Conservation (phyloP, 2,329 filamentous ascomycete species). For the Cryphonectria japonica region DNA sequence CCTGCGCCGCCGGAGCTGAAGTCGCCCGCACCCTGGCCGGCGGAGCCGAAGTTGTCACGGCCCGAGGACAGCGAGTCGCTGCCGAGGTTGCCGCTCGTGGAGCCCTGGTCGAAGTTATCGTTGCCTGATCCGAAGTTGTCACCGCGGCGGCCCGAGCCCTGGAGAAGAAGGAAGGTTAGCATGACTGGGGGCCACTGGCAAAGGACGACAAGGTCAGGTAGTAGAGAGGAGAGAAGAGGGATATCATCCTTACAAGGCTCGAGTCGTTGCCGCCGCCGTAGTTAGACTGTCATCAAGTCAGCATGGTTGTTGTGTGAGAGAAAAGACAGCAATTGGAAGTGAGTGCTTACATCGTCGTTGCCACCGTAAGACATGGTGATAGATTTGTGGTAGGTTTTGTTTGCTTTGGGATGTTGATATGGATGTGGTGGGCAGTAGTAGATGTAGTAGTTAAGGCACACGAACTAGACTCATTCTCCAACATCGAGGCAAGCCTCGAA, state of each 20-base stretch:
- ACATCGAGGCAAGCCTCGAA: not conserved
- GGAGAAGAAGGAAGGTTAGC: not conserved
- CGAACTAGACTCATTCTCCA: not conserved
- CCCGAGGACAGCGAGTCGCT: conserved; percentile 29
- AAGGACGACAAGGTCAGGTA: not conserved
- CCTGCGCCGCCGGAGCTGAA: conserved; percentile 27
- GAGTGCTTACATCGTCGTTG: conserved; percentile 40
- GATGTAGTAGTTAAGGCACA: not conserved
- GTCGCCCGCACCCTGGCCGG: conserved; percentile 25
- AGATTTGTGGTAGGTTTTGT: conserved; percentile 12
- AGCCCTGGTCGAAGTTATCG: conserved; percentile 36
- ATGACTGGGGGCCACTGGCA: not conserved
- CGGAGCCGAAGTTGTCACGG: conserved; percentile 21
- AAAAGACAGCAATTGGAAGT: not conserved
- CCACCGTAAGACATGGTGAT: conserved; percentile 52
- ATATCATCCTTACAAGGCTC: conserved; percentile 17
- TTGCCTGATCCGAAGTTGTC: conserved; percentile 33
- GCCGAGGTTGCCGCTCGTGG: conserved; percentile 32
- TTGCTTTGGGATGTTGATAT: not conserved
- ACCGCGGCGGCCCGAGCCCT: conserved; percentile 32
- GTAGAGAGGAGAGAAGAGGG: not conserved
- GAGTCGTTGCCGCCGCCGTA: conserved; percentile 37
- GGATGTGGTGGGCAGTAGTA: not conserved
- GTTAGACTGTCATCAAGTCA: conserved; percentile 31
- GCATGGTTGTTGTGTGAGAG: conserved; percentile 23